Base-by-base conservation (phyloP, 1,284 basidiomycete genomes). In the Ganoderma multipileum region DNA sequence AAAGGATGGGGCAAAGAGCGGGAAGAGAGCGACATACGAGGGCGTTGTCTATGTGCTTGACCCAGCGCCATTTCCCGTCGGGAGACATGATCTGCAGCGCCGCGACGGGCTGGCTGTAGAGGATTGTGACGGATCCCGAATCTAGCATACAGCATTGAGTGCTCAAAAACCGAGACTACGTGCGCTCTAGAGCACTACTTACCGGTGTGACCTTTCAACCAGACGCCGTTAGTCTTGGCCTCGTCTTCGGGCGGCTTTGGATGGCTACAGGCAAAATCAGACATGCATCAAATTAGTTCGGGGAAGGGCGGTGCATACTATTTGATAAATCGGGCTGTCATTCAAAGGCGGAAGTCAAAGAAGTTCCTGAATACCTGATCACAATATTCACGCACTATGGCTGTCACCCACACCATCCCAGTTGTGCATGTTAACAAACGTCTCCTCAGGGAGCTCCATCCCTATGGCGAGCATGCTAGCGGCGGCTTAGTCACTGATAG, bases 171-270 rank as follows among this genome's bases (percentile, higher is more conserved):
- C 44, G 23, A 0, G 26, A 23, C 18, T 28, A 26, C 23, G 9
- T 11, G 38, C n/a, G 23, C 28, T 54, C n/a, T 30, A 38, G 8
- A 54, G 20, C 47, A 59, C 42, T n/a, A 33, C 79, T 9, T 59
- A 86, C 88, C 87, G 8, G 84, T 87, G 68, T 90, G 88, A 1
- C 88, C 88, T 73, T 89, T 89, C 20, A 89, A 76, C 88, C 87
- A 89, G 20, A 89, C 85, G 50, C 86, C 82, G 52, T 86, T 85
- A 0, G 86, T 83, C 72, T 84, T 85, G 16, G 71, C 68, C 69
- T 89, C 87, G 50, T 89, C 87, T 11, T 88, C 86, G 11, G 75
- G 69, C 5, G 78, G 70, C 2, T 79, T 76, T 8, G 80, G 80
- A 63, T 79, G 75, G 58, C 80, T 81, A 38, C 33, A 3, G 12